Evolutionary conservation across 148 eudicot species (phyloP), one percentile per base, ranked within the genome.

Genomic region (Persicaria maculosa): DNA sequence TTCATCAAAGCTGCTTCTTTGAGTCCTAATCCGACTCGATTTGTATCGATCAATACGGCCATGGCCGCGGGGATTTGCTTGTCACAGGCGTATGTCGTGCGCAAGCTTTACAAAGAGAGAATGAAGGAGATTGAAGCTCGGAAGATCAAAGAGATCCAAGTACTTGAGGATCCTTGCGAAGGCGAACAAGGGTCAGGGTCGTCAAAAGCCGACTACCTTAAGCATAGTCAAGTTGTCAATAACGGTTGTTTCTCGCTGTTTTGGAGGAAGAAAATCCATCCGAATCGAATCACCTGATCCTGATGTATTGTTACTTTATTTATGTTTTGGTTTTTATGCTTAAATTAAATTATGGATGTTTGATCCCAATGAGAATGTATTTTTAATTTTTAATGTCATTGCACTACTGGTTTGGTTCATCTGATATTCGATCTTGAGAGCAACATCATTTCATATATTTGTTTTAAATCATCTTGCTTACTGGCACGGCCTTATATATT

Each of bases 91-190:
- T 44, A 68, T 1, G 72, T 68, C 5, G 15, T 68, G 72, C 72
- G 72, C 17, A 68, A 43, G 72, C 72, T 68, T 7, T 16, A 68
- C 72, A 68, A 44, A 6, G 72, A 68, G 48, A 68, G 22, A 17
- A 6, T 44, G 20, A 68, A 68, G 20, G 50, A 68, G 72, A 68
- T 68, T 44, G 67, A 59, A 59, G 67, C 67, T 22, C 43, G 43
- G 10, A 10, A 59, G 5, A 25, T 14, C 1, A 59, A 59, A 15
- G 55, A 52, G 55, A 52, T 52, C n/a, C 0, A 14, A 50, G 14
- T 50, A 3, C 54, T 31, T 2, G 40, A 31, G 40, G 40, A 31
- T 31, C 40, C 40, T 31, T 31, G 3, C 40, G 40, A 31, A 50
- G 55, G 4, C 55, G 1, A 15, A 15, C 55, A 4, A 12, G 17